Evolutionary conservation across 2,329 filamentous ascomycete species (phyloP).

Genomic region (Colletotrichum scovillei): DNA sequence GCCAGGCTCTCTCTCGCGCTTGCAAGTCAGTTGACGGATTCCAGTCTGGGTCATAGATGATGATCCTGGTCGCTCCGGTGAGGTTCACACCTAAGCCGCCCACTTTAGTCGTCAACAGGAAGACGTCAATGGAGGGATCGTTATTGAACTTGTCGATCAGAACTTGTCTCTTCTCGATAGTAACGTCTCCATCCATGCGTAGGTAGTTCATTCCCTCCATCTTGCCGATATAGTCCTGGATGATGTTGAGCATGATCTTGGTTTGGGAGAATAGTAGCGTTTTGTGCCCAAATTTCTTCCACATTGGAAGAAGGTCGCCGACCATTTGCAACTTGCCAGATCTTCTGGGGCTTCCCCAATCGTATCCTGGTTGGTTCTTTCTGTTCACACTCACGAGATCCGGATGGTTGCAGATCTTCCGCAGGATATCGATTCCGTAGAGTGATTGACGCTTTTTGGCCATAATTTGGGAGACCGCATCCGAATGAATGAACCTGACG

Average conservation of each 20-base stretch:
- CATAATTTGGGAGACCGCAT: slow-evolving; percentile 87
- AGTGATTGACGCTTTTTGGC: slow-evolving; percentile 81
- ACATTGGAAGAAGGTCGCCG: slow-evolving; percentile 85
- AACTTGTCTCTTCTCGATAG: slow-evolving; percentile 86
- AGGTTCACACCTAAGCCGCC: slow-evolving; percentile 94
- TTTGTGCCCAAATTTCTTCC: slow-evolving; percentile 92
- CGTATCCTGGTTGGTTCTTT: slow-evolving; percentile 70
- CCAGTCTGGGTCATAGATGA: slow-evolving; percentile 99
- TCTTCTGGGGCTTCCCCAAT: slow-evolving; percentile 81
- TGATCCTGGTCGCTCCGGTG: slow-evolving; percentile 93
- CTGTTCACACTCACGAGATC: slow-evolving; percentile 79
- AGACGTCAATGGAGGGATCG: slow-evolving; percentile 82
- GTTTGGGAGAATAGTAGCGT: slow-evolving; percentile 93
- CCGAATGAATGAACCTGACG: slow-evolving; percentile 81
- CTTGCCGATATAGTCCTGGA: slow-evolving; percentile 81
- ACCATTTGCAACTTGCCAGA: slow-evolving; percentile 98
- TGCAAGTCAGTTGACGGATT: slow-evolving; percentile 97
- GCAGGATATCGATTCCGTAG: slow-evolving; percentile 89
- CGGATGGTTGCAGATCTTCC: slow-evolving; percentile 98
- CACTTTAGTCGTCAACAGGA: slow-evolving; percentile 94
- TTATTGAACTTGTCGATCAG: slow-evolving; percentile 96
- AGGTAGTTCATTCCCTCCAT: slow-evolving; percentile 79
- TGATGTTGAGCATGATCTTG: slow-evolving; percentile 93
- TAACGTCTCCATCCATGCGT: slow-evolving; percentile 93
- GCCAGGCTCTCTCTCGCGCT: slow-evolving; percentile 94